Evolutionary conservation across 2,329 filamentous ascomycete species (phyloP).

Genomic region (Verticillium longisporum): DNA sequence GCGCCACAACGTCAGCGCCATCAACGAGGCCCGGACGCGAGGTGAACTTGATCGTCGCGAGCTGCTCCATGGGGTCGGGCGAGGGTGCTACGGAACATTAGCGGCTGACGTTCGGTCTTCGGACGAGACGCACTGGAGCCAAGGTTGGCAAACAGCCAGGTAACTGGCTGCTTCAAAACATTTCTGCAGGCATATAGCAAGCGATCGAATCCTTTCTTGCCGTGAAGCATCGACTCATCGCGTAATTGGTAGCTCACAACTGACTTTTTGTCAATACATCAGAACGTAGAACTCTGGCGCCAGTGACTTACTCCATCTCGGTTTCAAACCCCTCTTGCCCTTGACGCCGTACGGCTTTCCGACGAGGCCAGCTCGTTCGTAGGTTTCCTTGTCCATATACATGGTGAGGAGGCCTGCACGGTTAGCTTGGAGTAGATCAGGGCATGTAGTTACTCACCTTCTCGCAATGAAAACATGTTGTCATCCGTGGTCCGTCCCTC

Average conservation of each 20-base stretch:
- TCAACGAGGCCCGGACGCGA: conserved; percentile 23
- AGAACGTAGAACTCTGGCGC: background rate
- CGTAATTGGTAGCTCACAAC: conserved; percentile 73
- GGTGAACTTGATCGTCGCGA: conserved; percentile 36
- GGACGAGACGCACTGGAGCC: conserved; percentile 30
- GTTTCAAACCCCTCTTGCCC: conserved; percentile 52
- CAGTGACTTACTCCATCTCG: conserved; percentile 60
- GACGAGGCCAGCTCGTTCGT: conserved; percentile 74
- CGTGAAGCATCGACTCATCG: conserved; percentile 68
- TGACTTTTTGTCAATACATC: conserved; percentile 29
- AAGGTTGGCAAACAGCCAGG: conserved; percentile 74
- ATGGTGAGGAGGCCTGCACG: conserved; percentile 60
- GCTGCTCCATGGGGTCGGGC: conserved; percentile 41
- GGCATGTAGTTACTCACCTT: conserved; percentile 43
- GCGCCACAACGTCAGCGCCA: conserved; percentile 19
- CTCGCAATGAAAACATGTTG: conserved; percentile 62
- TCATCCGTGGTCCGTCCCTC: conserved; percentile 65
- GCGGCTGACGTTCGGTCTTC: background rate
- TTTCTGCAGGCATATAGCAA: conserved; percentile 73
- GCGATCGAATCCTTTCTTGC: conserved; percentile 76
- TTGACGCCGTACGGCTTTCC: conserved; percentile 60
- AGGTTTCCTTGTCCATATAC: conserved; percentile 73
- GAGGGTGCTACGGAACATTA: conserved; percentile 28
- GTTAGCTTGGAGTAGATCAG: background rate
- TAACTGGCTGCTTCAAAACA: conserved; percentile 58